These are phyloP conservation scores for Torulaspora gathmanii DNA, from an alignment of 805 yeast species.

Conservation along the genomic window DNA sequence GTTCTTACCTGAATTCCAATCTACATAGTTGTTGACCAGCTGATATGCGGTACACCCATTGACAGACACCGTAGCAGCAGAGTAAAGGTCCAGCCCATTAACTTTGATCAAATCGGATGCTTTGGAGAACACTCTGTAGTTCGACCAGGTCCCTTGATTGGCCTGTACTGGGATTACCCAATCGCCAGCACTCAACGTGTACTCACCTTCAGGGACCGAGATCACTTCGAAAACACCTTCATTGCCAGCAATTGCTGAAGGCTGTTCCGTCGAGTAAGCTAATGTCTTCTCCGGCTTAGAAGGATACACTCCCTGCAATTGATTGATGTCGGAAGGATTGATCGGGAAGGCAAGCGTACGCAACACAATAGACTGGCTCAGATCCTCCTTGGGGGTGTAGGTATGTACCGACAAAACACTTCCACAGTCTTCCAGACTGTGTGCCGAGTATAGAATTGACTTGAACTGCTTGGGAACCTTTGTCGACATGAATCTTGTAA, in stretches of 20 bases:
- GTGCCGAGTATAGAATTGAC: conserved; percentile 31
- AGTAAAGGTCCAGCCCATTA: conserved; percentile 45
- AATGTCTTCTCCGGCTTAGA: conserved; percentile 55
- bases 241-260: conserved; percentile 85
- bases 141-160: conserved; percentile 86
- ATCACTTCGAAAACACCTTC: conserved; percentile 88
- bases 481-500: conserved; percentile 23
- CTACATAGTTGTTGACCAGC: conserved; percentile 64
- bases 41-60: conserved; percentile 92
- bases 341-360: conserved; percentile 75
- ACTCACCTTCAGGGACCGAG: conserved; percentile 54
- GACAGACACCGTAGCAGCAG: conserved; percentile 86
- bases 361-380: conserved; percentile 43
- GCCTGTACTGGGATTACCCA: conserved; percentile 79
- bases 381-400: conserved; percentile 28
- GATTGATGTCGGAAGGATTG: conserved; percentile 87
- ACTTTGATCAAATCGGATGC: conserved; percentile 54
- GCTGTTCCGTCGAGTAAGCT: conserved; percentile 54
- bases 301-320: conserved; percentile 81
- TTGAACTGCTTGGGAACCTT: conserved; percentile 26
- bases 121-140: conserved; percentile 61
- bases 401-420: conserved; percentile 28
- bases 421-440: conserved; percentile 30
- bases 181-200: conserved; percentile 59
- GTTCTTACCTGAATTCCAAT: conserved; percentile 31